Percentiles rank a stretch among this genome's conserved stretches.
Conservation (phyloP, 345 rosid genomes). For the Atalantia buxifolia region DNA sequence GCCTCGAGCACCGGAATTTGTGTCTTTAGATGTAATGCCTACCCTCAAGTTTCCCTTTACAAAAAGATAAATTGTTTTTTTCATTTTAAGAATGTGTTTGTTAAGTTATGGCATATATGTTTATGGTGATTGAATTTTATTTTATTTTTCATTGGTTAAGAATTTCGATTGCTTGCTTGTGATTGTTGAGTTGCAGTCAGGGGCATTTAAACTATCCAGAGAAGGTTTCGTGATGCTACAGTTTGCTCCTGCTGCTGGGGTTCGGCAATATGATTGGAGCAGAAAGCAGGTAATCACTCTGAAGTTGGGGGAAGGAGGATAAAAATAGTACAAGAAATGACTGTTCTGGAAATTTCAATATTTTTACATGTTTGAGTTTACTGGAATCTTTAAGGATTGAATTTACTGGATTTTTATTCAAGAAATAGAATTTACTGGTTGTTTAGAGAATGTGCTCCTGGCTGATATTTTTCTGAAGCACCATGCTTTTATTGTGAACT, state of each 20-base stretch:
- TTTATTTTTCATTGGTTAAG: background rate
- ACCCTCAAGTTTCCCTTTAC: background rate
- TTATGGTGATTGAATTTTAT: background rate
- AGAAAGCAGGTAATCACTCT: conserved; percentile 64
- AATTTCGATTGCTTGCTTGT: conserved; percentile 16
- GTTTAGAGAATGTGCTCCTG: background rate
- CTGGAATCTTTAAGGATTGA: background rate
- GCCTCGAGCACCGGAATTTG: conserved; percentile 81
- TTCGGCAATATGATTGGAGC: conserved; percentile 85
- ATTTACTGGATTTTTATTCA: background rate
- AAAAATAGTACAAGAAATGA: background rate
- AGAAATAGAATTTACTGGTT: background rate
- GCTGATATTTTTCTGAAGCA: background rate
- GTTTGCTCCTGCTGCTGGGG: conserved; percentile 83
- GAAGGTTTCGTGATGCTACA: conserved; percentile 75
- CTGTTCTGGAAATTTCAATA: background rate
- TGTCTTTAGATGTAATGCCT: conserved; percentile 54
- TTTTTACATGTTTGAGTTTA: background rate
- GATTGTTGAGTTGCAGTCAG: conserved; percentile 50
- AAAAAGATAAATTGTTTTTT: background rate
- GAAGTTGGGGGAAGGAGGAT: background rate
- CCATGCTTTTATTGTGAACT: background rate
- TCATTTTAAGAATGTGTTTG: background rate
- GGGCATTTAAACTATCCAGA: conserved; percentile 66
- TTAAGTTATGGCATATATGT: background rate